phyloP scores from a whole-genome alignment of 768 basidiomycete species.

The Phlegmacium glaucopus region DNA sequence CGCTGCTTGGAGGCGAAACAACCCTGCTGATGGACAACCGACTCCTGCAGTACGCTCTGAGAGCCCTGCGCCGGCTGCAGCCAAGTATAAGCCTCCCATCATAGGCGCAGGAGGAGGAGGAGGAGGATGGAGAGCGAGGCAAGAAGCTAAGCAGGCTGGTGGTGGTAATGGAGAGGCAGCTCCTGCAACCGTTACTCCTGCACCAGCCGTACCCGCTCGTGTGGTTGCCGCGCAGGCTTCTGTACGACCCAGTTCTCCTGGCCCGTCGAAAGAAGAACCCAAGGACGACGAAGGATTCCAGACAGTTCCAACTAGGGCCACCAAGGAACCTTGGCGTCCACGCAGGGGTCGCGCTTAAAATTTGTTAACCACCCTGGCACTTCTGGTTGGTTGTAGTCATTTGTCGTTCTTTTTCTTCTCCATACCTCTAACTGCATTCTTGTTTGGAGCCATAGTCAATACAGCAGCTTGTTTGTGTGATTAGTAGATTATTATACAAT shows the following conservation, averaged over 20 bases:
- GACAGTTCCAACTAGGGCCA: constrained; percentile 35
- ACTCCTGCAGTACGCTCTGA: too few species aligned
- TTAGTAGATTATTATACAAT: too few species aligned
- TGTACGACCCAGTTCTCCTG: constrained; percentile 29
- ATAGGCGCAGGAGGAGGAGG: constrained; percentile 18
- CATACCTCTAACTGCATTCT: too few species aligned
- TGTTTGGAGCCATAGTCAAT: too few species aligned
- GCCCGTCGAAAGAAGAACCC: constrained; percentile 34
- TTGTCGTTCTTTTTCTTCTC: too few species aligned
- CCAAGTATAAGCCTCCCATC: constrained; percentile 16
- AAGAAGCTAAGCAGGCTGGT: constrained; percentile 37
- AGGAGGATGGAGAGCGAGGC: constrained; percentile 61
- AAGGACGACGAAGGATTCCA: constrained; percentile 73
- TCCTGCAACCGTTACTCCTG: constrained; percentile 2
- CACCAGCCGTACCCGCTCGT: constrained; percentile 1
- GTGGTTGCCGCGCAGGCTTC: constrained; percentile 18
- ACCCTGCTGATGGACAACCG: constrained; percentile 26
- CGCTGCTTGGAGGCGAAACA: constrained; percentile 14
- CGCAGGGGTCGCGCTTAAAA: constrained; percentile 17
- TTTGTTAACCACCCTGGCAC: not conserved
- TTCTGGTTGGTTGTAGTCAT: too few species aligned
- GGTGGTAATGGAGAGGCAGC: constrained; percentile 8
- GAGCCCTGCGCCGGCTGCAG: constrained; percentile 48
- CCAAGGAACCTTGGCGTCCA: constrained; percentile 19
- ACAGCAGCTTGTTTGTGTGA: too few species aligned